phyloP scores from a whole-genome alignment of 1,284 basidiomycete species.

The Trichosporon ovoides region DNA sequence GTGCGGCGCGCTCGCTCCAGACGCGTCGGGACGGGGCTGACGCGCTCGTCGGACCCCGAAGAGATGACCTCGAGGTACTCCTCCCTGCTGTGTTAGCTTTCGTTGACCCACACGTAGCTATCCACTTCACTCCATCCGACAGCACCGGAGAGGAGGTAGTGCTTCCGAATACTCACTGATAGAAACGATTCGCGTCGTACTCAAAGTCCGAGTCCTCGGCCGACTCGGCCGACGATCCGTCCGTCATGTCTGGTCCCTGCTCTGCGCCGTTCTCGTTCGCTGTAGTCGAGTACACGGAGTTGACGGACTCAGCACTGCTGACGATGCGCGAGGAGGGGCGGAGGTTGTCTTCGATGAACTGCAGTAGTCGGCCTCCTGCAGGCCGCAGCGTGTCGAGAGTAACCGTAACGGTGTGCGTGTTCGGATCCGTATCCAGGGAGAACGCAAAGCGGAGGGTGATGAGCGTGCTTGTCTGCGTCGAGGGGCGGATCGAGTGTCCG shows the following conservation, averaged over 20 bases:
- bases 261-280: conserved; percentile 7
- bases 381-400: conserved; percentile 25
- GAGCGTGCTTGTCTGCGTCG: conserved; percentile 10
- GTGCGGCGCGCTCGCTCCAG: neutral
- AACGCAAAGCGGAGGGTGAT: conserved; percentile 31
- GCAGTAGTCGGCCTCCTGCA: conserved; percentile 20
- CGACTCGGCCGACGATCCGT: conserved; percentile 14
- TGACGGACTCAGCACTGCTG: neutral
- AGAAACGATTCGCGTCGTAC: conserved; percentile 24
- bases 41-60: neutral
- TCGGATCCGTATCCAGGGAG: conserved; percentile 24
- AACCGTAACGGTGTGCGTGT: conserved; percentile 26
- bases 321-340: conserved; percentile 3
- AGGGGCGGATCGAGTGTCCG: conserved; percentile 8
- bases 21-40: neutral
- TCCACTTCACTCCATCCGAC: too few relatives aligned
- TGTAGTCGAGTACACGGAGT: neutral
- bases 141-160: too few relatives aligned
- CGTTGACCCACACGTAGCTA: too few relatives aligned
- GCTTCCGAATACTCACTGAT: conserved; percentile 18
- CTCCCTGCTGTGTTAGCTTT: conserved; percentile 20
- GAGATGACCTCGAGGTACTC: conserved; percentile 22
- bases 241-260: conserved; percentile 29
- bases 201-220: conserved; percentile 31
- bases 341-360: conserved; percentile 21